A percentile compares a stretch with the other conserved stretches of the same genome.
phyloP scores from a whole-genome alignment of 139 green algal genomes.

The Microglena sp. region DNA sequence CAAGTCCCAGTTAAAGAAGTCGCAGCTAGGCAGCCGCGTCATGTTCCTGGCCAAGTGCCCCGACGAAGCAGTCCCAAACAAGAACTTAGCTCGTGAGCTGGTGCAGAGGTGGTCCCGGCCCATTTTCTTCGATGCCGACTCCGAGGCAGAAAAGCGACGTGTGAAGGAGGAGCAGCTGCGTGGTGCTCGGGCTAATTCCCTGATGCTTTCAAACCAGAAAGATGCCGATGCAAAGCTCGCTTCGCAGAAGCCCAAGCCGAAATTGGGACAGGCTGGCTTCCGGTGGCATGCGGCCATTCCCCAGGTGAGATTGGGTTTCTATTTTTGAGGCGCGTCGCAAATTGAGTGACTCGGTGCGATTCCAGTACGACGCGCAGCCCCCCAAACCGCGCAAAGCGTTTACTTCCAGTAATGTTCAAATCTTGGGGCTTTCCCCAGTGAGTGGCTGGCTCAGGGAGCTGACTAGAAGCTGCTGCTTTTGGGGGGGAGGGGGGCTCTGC shows the following conservation, averaged over 20 bases:
- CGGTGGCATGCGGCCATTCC: constrained; percentile 27
- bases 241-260: neutral
- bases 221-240: no score
- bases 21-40: constrained; percentile 26
- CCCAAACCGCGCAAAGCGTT: no score
- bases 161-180: constrained; percentile 14
- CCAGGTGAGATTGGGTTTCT: constrained; percentile 11
- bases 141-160: constrained; percentile 15
- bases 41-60: constrained; percentile 36
- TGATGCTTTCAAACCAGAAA: constrained; percentile 3
- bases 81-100: constrained; percentile 25
- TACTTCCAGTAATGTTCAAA: no score
- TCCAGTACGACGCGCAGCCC: no score
- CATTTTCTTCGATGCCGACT: constrained; percentile 15
- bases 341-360: no score
- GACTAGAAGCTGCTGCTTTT: no score
- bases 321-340: no score
- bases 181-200: constrained; percentile 6
- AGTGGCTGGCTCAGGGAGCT: no score
- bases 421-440: no score
- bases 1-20: constrained; percentile 28
- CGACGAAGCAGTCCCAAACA: constrained; percentile 34
- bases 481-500: no score
- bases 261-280: constrained; percentile 13
- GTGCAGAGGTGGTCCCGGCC: constrained; percentile 25